A percentile compares a stretch with the other conserved stretches of the same genome.
These are phyloP conservation scores for Otatea glauca DNA, from an alignment of 176 grass and related monocot species.

Conservation along the genomic window DNA sequence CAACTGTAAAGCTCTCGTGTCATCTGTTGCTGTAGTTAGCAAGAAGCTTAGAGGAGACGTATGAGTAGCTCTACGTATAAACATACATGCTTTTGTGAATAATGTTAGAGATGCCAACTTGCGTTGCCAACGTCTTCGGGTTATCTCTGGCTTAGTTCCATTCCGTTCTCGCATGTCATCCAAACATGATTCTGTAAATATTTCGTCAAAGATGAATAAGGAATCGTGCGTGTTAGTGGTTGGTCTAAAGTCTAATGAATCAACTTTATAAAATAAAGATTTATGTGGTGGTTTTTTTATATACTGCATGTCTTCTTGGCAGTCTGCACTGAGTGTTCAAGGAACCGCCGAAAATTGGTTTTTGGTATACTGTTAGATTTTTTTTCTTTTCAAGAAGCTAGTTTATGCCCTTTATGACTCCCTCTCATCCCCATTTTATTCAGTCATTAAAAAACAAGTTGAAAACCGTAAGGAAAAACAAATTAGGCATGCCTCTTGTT, in stretches of 20 bases:
- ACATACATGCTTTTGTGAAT: conserved; percentile 22
- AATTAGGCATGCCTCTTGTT: neutral
- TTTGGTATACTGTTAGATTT: neutral
- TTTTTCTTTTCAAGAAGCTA: neutral
- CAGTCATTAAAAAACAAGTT: neutral
- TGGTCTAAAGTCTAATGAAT: neutral
- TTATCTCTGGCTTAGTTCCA: neutral
- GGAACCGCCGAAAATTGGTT: neutral
- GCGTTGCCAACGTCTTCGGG: neutral
- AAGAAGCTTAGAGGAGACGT: conserved; percentile 26
- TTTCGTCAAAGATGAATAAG: neutral
- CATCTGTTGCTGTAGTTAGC: conserved; percentile 35
- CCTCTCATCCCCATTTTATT: neutral
- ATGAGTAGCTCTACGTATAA: neutral
- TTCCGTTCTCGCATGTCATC: neutral
- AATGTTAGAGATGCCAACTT: conserved; percentile 8
- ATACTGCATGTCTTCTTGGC: neutral
- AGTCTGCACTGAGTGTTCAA: neutral
- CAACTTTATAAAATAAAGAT: neutral
- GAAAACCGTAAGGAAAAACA: neutral
- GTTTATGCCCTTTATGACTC: neutral
- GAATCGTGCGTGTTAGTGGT: neutral
- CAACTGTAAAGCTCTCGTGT: conserved; percentile 6
- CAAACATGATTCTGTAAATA: conserved; percentile 12
- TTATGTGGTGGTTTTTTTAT: neutral